These are phyloP conservation scores for Cajanus cajan DNA, from an alignment of 306 rosid species.

Conservation along the genomic window DNA sequence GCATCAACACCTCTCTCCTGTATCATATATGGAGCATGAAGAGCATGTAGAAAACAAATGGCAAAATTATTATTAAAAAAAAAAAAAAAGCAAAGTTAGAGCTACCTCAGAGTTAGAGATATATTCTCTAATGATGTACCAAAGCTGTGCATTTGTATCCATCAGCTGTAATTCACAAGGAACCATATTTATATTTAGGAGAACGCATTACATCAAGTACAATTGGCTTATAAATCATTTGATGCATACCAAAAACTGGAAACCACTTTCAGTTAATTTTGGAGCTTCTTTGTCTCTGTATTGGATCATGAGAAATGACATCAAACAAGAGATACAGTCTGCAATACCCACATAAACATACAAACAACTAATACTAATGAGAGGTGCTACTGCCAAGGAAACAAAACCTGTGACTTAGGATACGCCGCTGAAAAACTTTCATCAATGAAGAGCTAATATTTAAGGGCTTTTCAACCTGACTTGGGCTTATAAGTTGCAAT, in stretches of 20 bases:
- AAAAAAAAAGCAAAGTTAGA: background rate
- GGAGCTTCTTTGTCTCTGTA: conserved; percentile 89
- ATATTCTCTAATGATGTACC: conserved; percentile 97
- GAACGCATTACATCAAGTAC: conserved; percentile 36
- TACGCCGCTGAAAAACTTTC: conserved; percentile 92
- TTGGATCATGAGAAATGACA: conserved; percentile 13
- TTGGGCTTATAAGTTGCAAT: conserved; percentile 89
- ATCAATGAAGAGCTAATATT: conserved; percentile 80
- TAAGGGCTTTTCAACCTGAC: conserved; percentile 69
- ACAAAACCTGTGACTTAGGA: conserved; percentile 76
- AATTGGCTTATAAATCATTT: conserved; percentile 33
- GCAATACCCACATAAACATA: background rate
- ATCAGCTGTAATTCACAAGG: conserved; percentile 65
- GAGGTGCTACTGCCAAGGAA: conserved; percentile 22
- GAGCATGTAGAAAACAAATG: conserved; percentile 16
- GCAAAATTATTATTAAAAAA: background rate
- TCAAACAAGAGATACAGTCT: conserved; percentile 26
- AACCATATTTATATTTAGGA: conserved; percentile 35
- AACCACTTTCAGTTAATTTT: conserved; percentile 88
- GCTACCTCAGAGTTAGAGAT: conserved; percentile 92
- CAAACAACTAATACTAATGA: conserved; percentile 12
- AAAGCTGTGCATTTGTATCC: conserved; percentile 97
- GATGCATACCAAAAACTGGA: conserved; percentile 94
- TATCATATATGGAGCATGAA: conserved; percentile 34
- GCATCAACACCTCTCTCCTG: conserved; percentile 89